A percentile compares a stretch with the other conserved stretches of the same genome.
Conservation (phyloP, 1,139 yeast genomes). For the Candida sp. region DNA sequence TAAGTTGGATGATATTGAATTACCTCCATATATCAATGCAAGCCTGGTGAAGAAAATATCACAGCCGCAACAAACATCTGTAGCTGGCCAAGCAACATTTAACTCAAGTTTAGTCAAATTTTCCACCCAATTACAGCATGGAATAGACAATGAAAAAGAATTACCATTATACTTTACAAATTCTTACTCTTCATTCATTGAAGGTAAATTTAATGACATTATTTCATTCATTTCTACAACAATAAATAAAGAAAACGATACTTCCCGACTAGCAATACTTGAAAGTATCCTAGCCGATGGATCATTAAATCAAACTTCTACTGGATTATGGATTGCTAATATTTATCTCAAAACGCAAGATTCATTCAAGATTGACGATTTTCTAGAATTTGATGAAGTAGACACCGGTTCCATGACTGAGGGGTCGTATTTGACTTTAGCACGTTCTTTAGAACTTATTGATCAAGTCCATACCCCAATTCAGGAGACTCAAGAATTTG, state of each 20-base stretch:
- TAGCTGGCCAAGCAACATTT: constrained; percentile 1
- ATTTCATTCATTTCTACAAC: constrained; percentile 12
- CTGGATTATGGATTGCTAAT: constrained; percentile 31
- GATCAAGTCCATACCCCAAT: constrained; percentile 10
- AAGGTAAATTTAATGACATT: constrained; percentile 12
- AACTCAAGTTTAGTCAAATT: constrained; percentile 1
- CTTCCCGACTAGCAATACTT: constrained; percentile 3
- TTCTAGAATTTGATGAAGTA: constrained; percentile 7
- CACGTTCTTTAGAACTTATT: constrained; percentile 24
- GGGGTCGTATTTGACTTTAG: constrained; percentile 18
- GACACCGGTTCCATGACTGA: constrained; percentile 11
- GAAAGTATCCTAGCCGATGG: constrained; percentile 13
- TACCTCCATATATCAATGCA: constrained; percentile 40
- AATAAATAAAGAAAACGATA: neutral
- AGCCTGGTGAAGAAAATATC: constrained; percentile 18
- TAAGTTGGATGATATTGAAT: constrained; percentile 30
- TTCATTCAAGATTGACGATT: constrained; percentile 9
- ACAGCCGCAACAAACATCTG: neutral
- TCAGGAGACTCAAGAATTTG: constrained; percentile 2
- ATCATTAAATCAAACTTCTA: constrained; percentile 9
- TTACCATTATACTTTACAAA: constrained; percentile 9
- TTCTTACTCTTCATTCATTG: constrained; percentile 12
- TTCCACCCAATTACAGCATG: constrained; percentile 1
- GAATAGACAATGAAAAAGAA: neutral
- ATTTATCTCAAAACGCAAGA: constrained; percentile 8